Base-by-base conservation (phyloP, 768 basidiomycete genomes). In the Wakefieldia striispora region DNA sequence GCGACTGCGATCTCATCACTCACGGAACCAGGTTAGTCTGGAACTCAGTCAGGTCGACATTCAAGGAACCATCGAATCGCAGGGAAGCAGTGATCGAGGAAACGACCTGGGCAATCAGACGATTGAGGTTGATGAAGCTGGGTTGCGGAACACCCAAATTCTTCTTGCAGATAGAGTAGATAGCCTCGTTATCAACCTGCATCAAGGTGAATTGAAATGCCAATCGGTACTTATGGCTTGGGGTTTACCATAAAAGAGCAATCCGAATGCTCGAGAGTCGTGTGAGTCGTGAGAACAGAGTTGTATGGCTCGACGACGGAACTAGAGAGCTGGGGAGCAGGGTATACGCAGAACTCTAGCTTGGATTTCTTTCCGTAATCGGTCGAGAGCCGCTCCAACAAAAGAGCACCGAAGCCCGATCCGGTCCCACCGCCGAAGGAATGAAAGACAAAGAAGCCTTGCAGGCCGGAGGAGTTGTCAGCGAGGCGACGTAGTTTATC, bases 371-470 rank as follows among this genome's bases (percentile, higher is more conserved):
- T 99, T 71, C 97, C 97, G 64, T 97, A 99, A 72, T 99, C 97
- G 49, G 91, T 89, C 24, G 95, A 97, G 60, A 99, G 86, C 50
- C 94, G 86, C 75, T 99, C 97, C 53, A 98, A 83, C 54, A 99
- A 80, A 61, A 99, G 88, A 51, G 97, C 95, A 68, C 97, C 97
- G 64, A 99, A 95, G 66, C 97, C 97, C 54, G 97, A 99, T 64
- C 97, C 97, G 67, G 97, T 98, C 72, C 97, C 97, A 67, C 97
- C 97, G 68, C 97, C 97, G 69, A 99, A 98, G 17, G 97, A 98
- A 77, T 98, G 97, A 84, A 98, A 98, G 66, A 98, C 91, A 67
- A 98, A 98, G 84, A 99, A 99, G 63, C 97, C 97, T 74, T 99
- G 97, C 39, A 99, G 85, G 68, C 97, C 97, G 43, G 84, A 83